These are phyloP conservation scores for Penicillium janthinellum DNA, from an alignment of 2,329 filamentous ascomycete species.

Conservation along the genomic window DNA sequence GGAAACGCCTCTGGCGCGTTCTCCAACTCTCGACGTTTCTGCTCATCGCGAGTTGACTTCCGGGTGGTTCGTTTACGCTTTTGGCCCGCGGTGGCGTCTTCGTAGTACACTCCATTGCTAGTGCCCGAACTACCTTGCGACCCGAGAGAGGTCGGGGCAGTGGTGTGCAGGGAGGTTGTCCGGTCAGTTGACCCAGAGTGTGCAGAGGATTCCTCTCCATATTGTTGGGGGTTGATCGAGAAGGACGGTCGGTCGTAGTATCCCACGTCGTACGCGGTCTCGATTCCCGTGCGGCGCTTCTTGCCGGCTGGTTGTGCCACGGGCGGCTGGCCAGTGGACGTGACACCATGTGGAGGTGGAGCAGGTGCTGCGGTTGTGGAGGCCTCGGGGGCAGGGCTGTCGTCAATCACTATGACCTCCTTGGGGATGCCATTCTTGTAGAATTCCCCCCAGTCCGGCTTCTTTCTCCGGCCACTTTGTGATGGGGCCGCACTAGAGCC, in stretches of 20 bases:
- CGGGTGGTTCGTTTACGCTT: conserved; percentile 85
- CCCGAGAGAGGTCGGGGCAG: conserved; percentile 82
- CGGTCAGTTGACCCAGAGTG: conserved; percentile 81
- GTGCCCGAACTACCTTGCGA: conserved; percentile 59
- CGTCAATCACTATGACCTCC: conserved; percentile 79
- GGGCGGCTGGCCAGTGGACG: conserved; percentile 31
- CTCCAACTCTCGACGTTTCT: conserved; percentile 75
- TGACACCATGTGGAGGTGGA: conserved; percentile 21
- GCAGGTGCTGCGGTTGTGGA: conserved; percentile 23
- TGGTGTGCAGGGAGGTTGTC: conserved; percentile 81
- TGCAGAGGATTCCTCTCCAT: conserved; percentile 65
- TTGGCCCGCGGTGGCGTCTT: conserved; percentile 71
- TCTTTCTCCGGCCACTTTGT: conserved; percentile 48
- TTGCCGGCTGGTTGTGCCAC: conserved; percentile 58
- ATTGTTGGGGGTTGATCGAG: conserved; percentile 72
- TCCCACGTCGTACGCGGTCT: conserved; percentile 66
- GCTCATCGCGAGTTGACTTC: conserved; percentile 78
- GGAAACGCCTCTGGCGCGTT: conserved; percentile 69
- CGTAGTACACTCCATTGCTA: conserved; percentile 63
- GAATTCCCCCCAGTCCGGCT: conserved; percentile 77
- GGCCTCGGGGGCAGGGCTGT: conserved; percentile 60
- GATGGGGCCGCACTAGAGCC: conserved; percentile 42
- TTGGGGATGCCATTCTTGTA: conserved; percentile 82
- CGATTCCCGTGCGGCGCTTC: conserved; percentile 69
- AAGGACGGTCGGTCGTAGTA: conserved; percentile 72